Evolutionary conservation across 495 filamentous ascomycete species (phyloP), one percentile per base, ranked within the genome.

Genomic region (Podospora anserina): DNA sequence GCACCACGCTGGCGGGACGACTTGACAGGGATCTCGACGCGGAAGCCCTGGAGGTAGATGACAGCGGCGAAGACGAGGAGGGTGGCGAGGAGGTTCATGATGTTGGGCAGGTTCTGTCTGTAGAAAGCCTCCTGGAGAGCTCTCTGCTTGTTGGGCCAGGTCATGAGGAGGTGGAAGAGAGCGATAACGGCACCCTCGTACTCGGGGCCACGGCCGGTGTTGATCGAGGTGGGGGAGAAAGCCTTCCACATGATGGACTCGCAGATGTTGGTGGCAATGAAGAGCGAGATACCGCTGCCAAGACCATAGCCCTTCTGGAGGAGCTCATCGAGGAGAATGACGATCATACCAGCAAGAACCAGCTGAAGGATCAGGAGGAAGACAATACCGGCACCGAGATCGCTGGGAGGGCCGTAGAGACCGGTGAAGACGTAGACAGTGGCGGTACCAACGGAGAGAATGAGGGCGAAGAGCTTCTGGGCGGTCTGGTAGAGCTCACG

Each of bases 251-350:
- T 89, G 79, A 99, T 99, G 44, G 93, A 97, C 83, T 99, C 96
- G 90, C 96, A 99, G 83, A 99, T 98, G 87, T 98, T 98, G 84
- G 96, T 99, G 66, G 96, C 96, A 78, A 99, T 99, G 88, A 99
- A 99, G 66, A 99, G 90, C 58, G 93, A 97, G 80, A 99, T 99
- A 82, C 96, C 96, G 79, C 91, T 94, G 78, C 95, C 96, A 66
- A 99, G 89, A 79, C 96, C 96, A 76, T 99, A 99, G 65, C 96
- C 95, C 88, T 99, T 99, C 85, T 98, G 96, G 75, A 99, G 89
- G 66, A 99, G 89, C 86, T 99, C 96, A 77, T 99, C 96, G 68
- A 99, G 91, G 64, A 99, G 92, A 81, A 99, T 97, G 82, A 98
- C 96, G 75, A 99, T 94, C 77, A 99, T 88, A 77, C 96, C 96